phyloP scores from a whole-genome alignment of 2,329 filamentous ascomycete species.

The Metarhizium brunneum region DNA sequence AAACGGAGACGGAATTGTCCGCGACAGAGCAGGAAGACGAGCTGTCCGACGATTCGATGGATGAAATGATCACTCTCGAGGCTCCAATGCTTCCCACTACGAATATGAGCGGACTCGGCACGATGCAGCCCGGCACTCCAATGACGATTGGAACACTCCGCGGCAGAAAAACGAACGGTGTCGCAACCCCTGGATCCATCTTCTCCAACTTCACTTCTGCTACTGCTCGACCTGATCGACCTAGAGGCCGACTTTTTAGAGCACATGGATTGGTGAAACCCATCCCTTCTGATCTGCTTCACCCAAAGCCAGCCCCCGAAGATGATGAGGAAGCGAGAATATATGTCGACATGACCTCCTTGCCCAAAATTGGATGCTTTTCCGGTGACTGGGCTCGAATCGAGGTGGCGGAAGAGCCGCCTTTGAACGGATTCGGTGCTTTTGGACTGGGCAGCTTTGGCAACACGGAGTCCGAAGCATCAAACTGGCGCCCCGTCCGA shows the following conservation, averaged over 20 bases:
- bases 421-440: slow-evolving; percentile 52
- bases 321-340: slow-evolving; percentile 87
- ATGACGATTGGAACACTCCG: slow-evolving; percentile 54
- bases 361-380: slow-evolving; percentile 89
- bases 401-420: slow-evolving; percentile 67
- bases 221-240: slow-evolving; percentile 65
- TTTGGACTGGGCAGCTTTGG: slow-evolving; percentile 59
- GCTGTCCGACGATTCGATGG: slow-evolving; percentile 81
- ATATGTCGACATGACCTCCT: slow-evolving; percentile 78
- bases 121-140: slow-evolving; percentile 72
- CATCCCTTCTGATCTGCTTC: slow-evolving; percentile 69
- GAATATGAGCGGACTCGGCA: slow-evolving; percentile 69
- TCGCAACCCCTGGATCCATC: slow-evolving; percentile 76
- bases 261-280: slow-evolving; percentile 63
- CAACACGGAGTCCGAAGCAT: slow-evolving; percentile 43
- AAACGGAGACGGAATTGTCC: slow-evolving; percentile 55
- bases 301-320: slow-evolving; percentile 66
- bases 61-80: slow-evolving; percentile 86
- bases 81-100: slow-evolving; percentile 71
- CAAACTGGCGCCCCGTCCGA: slow-evolving; percentile 72
- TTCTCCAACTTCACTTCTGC: slow-evolving; percentile 82
- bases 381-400: slow-evolving; percentile 94
- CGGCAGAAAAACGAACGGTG: slow-evolving; percentile 57
- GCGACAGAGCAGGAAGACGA: slow-evolving; percentile 60
- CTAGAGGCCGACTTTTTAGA: slow-evolving; percentile 73